A percentile compares a stretch with the other conserved stretches of the same genome.
Conservation (phyloP, 768 basidiomycete genomes). For the Lepiota venenata region DNA sequence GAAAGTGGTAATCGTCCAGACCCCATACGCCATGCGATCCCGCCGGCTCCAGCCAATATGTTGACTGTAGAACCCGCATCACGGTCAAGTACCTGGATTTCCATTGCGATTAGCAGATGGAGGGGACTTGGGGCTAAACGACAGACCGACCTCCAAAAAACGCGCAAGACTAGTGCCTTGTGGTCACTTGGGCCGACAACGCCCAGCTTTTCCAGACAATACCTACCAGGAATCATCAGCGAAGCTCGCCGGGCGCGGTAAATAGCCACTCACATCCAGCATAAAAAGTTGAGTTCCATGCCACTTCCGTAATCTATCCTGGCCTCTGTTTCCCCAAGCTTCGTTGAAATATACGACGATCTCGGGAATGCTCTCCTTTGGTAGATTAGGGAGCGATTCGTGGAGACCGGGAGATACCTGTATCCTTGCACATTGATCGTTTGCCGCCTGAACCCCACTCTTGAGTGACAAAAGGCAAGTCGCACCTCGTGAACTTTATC, state of each 20-base stretch:
- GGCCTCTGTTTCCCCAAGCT: slow-evolving; percentile 86
- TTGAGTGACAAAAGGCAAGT: background rate
- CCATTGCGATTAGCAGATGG: slow-evolving; percentile 27
- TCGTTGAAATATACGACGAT: slow-evolving; percentile 80
- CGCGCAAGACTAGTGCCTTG: slow-evolving; percentile 69
- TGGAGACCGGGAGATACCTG: slow-evolving; percentile 62
- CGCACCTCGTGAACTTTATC: slow-evolving; percentile 72
- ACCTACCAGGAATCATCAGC: slow-evolving; percentile 37
- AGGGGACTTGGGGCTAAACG: background rate
- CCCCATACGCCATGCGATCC: slow-evolving; percentile 99
- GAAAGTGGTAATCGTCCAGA: slow-evolving; percentile 94
- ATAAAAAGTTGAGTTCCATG: slow-evolving; percentile 97
- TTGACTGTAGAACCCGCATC: slow-evolving; percentile 86
- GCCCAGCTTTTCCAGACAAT: slow-evolving; percentile 75
- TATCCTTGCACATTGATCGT: slow-evolving; percentile 1
- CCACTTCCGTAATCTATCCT: slow-evolving; percentile 99
- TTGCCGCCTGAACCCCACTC: background rate
- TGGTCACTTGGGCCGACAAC: slow-evolving; percentile 64
- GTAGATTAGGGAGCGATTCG: slow-evolving; percentile 50
- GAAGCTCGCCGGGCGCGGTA: background rate
- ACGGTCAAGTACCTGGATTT: slow-evolving; percentile 73
- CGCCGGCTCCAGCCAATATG: slow-evolving; percentile 97
- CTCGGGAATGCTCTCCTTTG: slow-evolving; percentile 58
- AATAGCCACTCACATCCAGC: slow-evolving; percentile 79
- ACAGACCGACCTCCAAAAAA: slow-evolving; percentile 79